Percentiles rank a stretch among this genome's conserved stretches.
Conservation (phyloP, 768 basidiomycete genomes). For the Tylopilus subfusipes region DNA sequence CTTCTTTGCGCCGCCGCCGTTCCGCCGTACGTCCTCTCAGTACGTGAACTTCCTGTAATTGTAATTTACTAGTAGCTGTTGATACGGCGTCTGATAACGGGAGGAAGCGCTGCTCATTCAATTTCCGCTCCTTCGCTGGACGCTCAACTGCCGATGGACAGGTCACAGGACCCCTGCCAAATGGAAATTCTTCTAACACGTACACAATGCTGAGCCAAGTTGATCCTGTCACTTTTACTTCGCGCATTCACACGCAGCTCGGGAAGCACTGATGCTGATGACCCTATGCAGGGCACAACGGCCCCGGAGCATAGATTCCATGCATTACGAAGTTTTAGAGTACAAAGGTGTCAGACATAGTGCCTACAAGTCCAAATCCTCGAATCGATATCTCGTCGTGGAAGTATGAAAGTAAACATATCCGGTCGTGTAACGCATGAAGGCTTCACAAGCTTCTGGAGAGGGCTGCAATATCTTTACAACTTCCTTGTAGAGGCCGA, state of each 20-base stretch:
- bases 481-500: conserved; percentile 20
- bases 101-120: not conserved
- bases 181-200: no score
- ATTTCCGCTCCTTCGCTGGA: not conserved
- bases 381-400: conserved; percentile 20
- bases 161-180: not conserved
- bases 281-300: no score
- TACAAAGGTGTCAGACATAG: not conserved
- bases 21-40: not conserved
- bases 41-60: not conserved
- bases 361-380: conserved; percentile 17
- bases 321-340: not conserved
- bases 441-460: conserved; percentile 19
- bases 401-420: conserved; percentile 32
- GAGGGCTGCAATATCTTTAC: conserved; percentile 23
- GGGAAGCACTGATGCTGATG: no score
- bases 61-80: not conserved
- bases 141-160: not conserved
- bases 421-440: conserved; percentile 16
- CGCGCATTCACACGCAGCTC: no score
- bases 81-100: not conserved
- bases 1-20: not conserved
- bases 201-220: no score
- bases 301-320: not conserved
- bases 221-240: no score